Evolutionary conservation across 345 rosid species (phyloP).

Genomic region (Populus davidiana): DNA sequence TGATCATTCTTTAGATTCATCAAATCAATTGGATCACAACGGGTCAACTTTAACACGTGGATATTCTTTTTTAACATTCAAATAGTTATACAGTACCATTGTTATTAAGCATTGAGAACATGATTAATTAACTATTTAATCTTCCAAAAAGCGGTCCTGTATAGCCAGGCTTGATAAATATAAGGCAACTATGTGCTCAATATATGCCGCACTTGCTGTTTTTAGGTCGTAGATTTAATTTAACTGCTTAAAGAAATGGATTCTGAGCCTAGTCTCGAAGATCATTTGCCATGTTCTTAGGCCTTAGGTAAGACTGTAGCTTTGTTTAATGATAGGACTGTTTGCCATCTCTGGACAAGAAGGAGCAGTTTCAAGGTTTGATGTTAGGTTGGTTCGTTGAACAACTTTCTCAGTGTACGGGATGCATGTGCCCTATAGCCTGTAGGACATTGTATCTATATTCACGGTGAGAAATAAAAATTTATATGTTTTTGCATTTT

Average conservation of each 20-base stretch:
- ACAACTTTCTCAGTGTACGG: slow-evolving; percentile 21
- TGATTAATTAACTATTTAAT: too few relatives aligned
- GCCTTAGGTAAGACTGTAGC: not conserved
- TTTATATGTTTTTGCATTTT: too few relatives aligned
- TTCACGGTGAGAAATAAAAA: too few relatives aligned
- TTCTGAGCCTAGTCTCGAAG: not conserved
- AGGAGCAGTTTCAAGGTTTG: not conserved
- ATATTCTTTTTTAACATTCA: too few relatives aligned
- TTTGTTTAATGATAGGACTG: not conserved
- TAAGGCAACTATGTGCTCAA: not conserved
- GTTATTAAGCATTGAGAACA: not conserved
- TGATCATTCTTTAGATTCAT: accelerated
- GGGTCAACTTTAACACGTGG: too few relatives aligned
- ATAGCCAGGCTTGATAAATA: not conserved
- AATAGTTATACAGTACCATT: not conserved
- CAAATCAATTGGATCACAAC: too few relatives aligned
- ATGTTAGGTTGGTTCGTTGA: slow-evolving; percentile 32
- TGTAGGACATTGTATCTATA: too few relatives aligned
- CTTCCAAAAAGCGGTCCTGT: not conserved
- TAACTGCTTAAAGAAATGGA: not conserved
- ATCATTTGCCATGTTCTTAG: not conserved
- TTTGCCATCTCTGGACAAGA: not conserved
- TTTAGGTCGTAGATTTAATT: not conserved
- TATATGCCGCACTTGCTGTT: slow-evolving; percentile 9
- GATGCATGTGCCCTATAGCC: not conserved